Evolutionary conservation across 192 early-diverging fungal genomes (phyloP).

Genomic region (Bifiguratus adelaidae): DNA sequence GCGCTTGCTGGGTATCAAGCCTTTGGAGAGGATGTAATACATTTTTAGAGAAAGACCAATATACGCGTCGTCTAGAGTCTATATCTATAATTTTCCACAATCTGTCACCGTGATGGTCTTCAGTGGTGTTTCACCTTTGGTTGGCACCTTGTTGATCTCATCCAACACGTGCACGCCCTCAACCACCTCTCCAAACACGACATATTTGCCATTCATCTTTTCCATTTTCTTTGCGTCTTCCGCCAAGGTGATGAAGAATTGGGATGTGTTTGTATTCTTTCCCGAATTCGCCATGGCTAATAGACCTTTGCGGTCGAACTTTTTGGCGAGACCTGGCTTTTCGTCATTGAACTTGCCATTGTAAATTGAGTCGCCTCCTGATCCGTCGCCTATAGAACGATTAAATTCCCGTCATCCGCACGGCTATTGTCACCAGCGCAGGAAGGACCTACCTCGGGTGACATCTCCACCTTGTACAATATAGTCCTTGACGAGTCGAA

Average conservation of each 20-base stretch:
- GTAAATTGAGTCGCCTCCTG: constrained; percentile 48
- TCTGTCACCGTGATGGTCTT: constrained; percentile 5
- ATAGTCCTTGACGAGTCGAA: constrained; percentile 20
- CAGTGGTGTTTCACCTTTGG: constrained; percentile 10
- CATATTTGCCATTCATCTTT: constrained; percentile 47
- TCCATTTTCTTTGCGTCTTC: constrained; percentile 11
- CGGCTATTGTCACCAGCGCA: background rate
- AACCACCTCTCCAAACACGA: constrained; percentile 53
- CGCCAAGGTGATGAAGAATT: constrained; percentile 36
- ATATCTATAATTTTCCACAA: constrained; percentile 9
- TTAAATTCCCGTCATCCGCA: background rate
- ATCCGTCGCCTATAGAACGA: constrained; percentile 17
- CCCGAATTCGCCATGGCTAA: constrained; percentile 52
- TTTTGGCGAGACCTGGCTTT: constrained; percentile 17
- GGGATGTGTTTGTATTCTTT: constrained; percentile 52
- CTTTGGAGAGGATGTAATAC: constrained; percentile 91
- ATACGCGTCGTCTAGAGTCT: no score
- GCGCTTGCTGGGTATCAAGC: constrained; percentile 68
- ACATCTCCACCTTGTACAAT: constrained; percentile 32
- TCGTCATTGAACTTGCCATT: constrained; percentile 49
- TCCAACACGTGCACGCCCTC: constrained; percentile 44
- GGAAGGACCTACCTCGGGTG: constrained; percentile 11
- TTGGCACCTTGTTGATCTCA: constrained; percentile 16
- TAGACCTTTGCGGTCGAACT: constrained; percentile 8
- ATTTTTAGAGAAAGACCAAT: no score